Conservation (phyloP, 805 yeast species). For the Kluyveromyces wickerhamii region DNA sequence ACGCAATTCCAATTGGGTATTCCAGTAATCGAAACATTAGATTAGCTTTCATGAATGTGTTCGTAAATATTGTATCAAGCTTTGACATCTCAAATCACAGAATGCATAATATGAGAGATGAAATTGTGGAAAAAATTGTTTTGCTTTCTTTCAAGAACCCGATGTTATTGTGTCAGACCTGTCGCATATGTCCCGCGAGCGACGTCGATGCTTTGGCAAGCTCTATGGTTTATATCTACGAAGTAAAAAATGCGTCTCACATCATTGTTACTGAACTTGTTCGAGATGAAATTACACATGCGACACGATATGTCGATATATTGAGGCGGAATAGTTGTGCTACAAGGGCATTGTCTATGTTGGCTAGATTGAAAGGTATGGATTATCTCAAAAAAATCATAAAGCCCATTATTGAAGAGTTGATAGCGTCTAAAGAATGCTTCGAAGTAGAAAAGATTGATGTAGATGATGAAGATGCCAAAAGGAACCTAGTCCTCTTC, state of each 20-base stretch:
- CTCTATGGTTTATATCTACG: constrained; percentile 50
- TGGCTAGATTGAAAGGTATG: constrained; percentile 59
- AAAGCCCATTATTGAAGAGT: constrained; percentile 47
- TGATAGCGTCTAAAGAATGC: constrained; percentile 41
- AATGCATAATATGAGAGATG: constrained; percentile 22
- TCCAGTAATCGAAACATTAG: constrained; percentile 59
- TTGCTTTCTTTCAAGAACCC: constrained; percentile 31
- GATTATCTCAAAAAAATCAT: constrained; percentile 48
- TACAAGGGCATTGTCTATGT: constrained; percentile 64
- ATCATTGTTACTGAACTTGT: constrained; percentile 48
- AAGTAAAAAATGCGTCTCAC: constrained; percentile 35
- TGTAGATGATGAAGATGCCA: constrained; percentile 33
- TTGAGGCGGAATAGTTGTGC: constrained; percentile 77
- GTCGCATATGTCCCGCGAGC: constrained; percentile 53
- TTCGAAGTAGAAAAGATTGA: constrained; percentile 58
- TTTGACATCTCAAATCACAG: constrained; percentile 21
- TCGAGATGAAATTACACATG: constrained; percentile 51
- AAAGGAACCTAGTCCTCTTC: constrained; percentile 38
- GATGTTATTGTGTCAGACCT: constrained; percentile 43
- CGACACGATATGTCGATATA: constrained; percentile 60
- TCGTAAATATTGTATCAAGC: constrained; percentile 51
- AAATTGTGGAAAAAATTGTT: constrained; percentile 27
- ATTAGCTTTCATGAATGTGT: constrained; percentile 68
- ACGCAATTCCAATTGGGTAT: constrained; percentile 72
- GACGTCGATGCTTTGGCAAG: constrained; percentile 68